Evolutionary conservation across 2,329 filamentous ascomycete genomes (phyloP).

Genomic region (Aspergillus calidoustus): DNA sequence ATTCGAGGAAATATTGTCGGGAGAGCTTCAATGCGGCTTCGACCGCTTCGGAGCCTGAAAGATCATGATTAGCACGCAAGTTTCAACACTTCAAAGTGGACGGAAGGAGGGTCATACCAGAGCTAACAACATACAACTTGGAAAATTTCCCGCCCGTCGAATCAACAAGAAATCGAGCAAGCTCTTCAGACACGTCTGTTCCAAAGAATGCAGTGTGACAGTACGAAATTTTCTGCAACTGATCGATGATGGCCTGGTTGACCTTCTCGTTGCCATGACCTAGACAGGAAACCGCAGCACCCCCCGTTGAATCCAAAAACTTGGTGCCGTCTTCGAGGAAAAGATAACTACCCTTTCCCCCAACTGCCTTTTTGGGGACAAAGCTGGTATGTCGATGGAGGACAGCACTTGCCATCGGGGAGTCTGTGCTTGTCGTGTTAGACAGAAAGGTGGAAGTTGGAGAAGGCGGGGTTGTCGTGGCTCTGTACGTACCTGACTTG

Average conservation of each 20-base stretch:
- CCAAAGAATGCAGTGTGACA: conserved; percentile 64
- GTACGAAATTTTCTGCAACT: conserved; percentile 64
- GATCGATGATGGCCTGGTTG: conserved; percentile 61
- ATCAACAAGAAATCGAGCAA: conserved; percentile 55
- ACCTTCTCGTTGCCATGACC: conserved; percentile 70
- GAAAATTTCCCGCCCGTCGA: conserved; percentile 59
- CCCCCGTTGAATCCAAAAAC: conserved; percentile 74
- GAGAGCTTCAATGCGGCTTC: conserved; percentile 72
- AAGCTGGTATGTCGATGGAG: conserved; percentile 58
- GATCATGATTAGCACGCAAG: neutral
- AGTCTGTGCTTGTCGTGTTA: neutral
- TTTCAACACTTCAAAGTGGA: neutral
- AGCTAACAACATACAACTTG: conserved; percentile 61
- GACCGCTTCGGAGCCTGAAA: conserved; percentile 66
- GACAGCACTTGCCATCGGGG: conserved; percentile 38
- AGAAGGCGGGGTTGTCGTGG: neutral
- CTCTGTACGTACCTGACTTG: conserved; percentile 17
- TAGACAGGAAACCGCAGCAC: conserved; percentile 73
- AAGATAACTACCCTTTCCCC: conserved; percentile 58
- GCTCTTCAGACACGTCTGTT: conserved; percentile 57
- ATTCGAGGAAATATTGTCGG: conserved; percentile 68
- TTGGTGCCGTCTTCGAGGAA: conserved; percentile 58
- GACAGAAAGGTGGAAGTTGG: neutral
- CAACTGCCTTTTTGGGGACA: conserved; percentile 53
- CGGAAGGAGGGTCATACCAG: conserved; percentile 47